Evolutionary conservation across 139 green algal genomes (phyloP).

Genomic region (Micractinium conductrix): DNA sequence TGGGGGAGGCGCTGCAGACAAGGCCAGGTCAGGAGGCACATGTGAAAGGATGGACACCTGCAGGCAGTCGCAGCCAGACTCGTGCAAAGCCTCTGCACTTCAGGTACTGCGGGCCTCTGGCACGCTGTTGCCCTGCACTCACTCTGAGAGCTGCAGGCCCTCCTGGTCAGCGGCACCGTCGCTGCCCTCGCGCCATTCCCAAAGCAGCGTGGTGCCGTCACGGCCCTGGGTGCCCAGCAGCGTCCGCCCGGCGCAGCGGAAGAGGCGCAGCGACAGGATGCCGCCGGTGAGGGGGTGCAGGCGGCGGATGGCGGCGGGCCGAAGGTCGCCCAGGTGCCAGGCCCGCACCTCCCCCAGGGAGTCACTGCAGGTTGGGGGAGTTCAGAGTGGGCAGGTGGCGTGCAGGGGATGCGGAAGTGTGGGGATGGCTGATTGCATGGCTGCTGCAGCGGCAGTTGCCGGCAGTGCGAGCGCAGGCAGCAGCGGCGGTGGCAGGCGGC

Average conservation of each 20-base stretch:
- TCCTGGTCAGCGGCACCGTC: no score
- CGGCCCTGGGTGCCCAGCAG: conserved; percentile 50
- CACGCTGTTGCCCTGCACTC: not conserved
- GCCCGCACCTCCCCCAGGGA: conserved; percentile 44
- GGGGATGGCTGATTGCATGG: no score
- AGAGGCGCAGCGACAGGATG: conserved; percentile 35
- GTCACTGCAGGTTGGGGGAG: conserved; percentile 56
- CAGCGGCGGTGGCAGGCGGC: not conserved
- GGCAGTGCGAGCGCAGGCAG: not conserved
- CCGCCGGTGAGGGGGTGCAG: conserved; percentile 43
- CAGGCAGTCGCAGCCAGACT: no score
- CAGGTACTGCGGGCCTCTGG: not conserved
- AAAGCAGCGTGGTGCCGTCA: conserved; percentile 40
- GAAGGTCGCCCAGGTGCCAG: conserved; percentile 45
- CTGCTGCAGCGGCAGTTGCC: no score
- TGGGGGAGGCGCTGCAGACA: not conserved
- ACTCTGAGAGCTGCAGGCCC: conserved; percentile 30
- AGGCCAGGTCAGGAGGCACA: no score
- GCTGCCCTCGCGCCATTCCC: conserved; percentile 17
- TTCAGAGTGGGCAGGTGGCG: no score
- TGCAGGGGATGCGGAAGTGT: no score
- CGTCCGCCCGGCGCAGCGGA: not conserved
- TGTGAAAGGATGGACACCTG: no score
- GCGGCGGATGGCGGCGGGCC: conserved; percentile 20
- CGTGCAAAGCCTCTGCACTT: not conserved